A percentile compares a stretch with the other conserved stretches of the same genome.
phyloP scores from a whole-genome alignment of 78 protist genomes.

The Dictyostelium capitatum region DNA sequence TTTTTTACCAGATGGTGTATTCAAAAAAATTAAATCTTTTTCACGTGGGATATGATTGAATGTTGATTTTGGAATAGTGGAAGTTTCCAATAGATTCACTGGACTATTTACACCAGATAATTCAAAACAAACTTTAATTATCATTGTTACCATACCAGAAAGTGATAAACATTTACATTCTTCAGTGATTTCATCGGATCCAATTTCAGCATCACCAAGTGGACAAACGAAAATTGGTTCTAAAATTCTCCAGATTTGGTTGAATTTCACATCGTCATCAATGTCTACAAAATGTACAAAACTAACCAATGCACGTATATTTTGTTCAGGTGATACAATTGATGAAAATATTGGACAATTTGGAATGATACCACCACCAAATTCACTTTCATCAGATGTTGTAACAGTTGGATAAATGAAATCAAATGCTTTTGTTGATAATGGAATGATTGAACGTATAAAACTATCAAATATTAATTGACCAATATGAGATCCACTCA shows the following conservation, averaged over 20 bases:
- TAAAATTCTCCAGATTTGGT: conserved; percentile 56
- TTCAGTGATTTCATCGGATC: conserved; percentile 68
- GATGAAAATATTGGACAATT: conserved; percentile 56
- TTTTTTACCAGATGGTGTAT: conserved; percentile 50
- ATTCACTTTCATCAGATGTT: conserved; percentile 33
- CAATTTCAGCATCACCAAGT: conserved; percentile 71
- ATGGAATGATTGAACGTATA: conserved; percentile 50
- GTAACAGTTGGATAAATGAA: conserved; percentile 64
- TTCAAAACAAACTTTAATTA: conserved; percentile 61
- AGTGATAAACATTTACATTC: conserved; percentile 58
- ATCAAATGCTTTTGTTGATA: conserved; percentile 46
- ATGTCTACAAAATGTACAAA: conserved; percentile 54
- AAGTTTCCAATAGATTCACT: conserved; percentile 57
- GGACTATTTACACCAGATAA: conserved; percentile 15
- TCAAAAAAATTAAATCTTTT: conserved; percentile 49
- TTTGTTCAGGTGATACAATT: conserved; percentile 58
- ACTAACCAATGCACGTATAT: conserved; percentile 32
- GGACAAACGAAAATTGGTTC: conserved; percentile 70
- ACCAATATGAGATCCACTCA: conserved; percentile 64
- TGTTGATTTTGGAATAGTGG: conserved; percentile 30
- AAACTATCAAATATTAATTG: conserved; percentile 67
- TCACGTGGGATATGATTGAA: conserved; percentile 73
- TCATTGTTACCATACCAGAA: conserved; percentile 41
- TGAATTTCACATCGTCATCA: conserved; percentile 5
- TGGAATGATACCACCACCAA: conserved; percentile 79